Evolutionary conservation across 2,329 filamentous ascomycete genomes (phyloP).

Genomic region (Lecanicillium sp.): DNA sequence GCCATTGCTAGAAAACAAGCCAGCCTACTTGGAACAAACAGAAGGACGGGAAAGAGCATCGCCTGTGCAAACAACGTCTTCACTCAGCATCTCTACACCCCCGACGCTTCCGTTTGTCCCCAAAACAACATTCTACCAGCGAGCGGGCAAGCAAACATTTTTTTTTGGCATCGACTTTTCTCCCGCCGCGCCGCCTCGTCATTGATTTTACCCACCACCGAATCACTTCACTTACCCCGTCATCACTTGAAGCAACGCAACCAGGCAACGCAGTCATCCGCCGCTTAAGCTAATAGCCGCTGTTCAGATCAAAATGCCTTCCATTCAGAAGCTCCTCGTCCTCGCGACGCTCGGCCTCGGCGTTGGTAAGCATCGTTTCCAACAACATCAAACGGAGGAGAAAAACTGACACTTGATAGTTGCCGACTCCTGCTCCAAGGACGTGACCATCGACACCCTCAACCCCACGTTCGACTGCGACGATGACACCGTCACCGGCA

Average conservation of each 20-base stretch:
- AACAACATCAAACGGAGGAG: background rate
- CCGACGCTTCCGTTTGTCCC: background rate
- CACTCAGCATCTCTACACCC: background rate
- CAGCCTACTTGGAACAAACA: background rate
- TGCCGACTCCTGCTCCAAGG: conserved; percentile 38
- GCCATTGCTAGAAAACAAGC: too few relatives aligned
- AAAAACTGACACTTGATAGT: background rate
- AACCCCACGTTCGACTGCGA: conserved; percentile 54
- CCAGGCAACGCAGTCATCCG: background rate
- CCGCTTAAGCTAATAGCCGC: background rate
- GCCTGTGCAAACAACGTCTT: background rate
- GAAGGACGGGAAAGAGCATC: background rate
- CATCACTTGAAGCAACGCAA: conserved; percentile 6
- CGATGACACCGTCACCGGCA: conserved; percentile 56
- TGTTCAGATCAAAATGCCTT: conserved; percentile 22
- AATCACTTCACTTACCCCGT: background rate
- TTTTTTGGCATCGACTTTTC: conserved; percentile 6
- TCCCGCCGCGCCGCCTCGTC: background rate
- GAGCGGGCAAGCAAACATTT: conserved; percentile 5
- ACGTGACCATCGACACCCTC: conserved; percentile 60
- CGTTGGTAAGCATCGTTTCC: background rate
- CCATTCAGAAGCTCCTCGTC: conserved; percentile 22
- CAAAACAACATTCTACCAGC: background rate
- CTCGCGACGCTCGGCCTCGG: conserved; percentile 8
- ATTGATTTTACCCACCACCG: background rate